phyloP scores from a whole-genome alignment of 192 early-diverging fungal species.

The Coemansia sp. region DNA sequence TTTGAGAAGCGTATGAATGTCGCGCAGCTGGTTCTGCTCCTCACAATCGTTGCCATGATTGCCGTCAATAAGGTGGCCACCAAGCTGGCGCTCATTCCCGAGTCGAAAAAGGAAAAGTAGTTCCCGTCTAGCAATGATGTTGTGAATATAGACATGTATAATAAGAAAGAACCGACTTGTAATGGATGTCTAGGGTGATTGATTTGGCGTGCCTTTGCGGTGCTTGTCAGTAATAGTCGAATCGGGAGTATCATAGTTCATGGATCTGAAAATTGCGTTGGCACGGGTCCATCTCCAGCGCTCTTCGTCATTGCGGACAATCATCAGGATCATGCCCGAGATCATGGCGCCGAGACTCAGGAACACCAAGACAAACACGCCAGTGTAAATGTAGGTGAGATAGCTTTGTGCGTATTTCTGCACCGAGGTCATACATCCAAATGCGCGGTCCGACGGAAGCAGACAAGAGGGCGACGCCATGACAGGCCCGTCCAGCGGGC shows the following conservation, averaged over 20 bases:
- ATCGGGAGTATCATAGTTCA: conserved; percentile 6
- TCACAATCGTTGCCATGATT: conserved; percentile 49
- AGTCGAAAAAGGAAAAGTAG: conserved; percentile 57
- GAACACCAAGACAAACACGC: conserved; percentile 48
- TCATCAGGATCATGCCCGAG: conserved; percentile 36
- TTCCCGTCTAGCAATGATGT: not conserved
- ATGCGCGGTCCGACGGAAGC: conserved; percentile 1
- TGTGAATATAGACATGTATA: not conserved
- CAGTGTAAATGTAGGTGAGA: conserved; percentile 39
- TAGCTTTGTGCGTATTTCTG: conserved; percentile 35
- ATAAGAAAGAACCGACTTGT: not conserved
- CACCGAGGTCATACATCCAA: conserved; percentile 43
- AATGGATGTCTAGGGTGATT: not conserved
- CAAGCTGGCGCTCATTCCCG: conserved; percentile 53
- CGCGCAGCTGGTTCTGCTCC: conserved; percentile 53
- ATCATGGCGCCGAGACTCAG: conserved; percentile 39
- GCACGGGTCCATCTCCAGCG: conserved; percentile 45
- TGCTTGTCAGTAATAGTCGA: conserved; percentile 1
- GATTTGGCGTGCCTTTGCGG: not conserved
- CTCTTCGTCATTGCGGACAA: conserved; percentile 49
- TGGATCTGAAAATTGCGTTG: conserved; percentile 46
- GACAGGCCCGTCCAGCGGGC: conserved; percentile 32
- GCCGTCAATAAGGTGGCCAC: conserved; percentile 52
- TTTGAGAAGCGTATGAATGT: conserved; percentile 62
- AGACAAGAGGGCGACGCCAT: conserved; percentile 21